Base-by-base conservation (phyloP, 1,284 basidiomycete genomes). In the Moniliella sp. region DNA sequence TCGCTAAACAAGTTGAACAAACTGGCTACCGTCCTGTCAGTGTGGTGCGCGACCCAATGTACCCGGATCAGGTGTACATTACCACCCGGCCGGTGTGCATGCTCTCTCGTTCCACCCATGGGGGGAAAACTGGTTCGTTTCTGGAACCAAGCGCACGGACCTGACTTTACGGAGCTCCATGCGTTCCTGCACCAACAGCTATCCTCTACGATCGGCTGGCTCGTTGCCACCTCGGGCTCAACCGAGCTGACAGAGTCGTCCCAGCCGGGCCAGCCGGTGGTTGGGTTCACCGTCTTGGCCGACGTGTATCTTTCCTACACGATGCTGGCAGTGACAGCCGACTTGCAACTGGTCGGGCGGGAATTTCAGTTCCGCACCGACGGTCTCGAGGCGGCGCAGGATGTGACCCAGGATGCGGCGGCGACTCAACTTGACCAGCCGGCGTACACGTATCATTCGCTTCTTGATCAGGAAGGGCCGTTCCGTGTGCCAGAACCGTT, bases 41-140 rank as follows among this genome's bases (percentile, higher is more conserved):
- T 2, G 69, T 91, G 40, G 61, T 73, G 5, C 49, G 62, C 1
- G 88, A 97, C 51, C 78, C 84, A 1, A 72, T 93, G 32, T 78
- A 91, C 46, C 66, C 73, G 19, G 81, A 86, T 46, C 74, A 73
- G 1, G 50, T 93, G 18, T 93, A 83, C 57, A 66, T 2, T 77
- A 78, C 52, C 83, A 93, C 57, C 70, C 73, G 0, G 77, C 81
- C 48, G 88, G 86, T 0, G 75, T 82, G 1, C 83, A 94, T 61
- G 70, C 71, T 3, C 62, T 94, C 17, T 70, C 75, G 28, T 67
- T 91, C 4, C 68, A 68, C 2, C 65, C 69, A 3, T 67, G 82
- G 64, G 27, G 67, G 35, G 32, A 1, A 36, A 36, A 25, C 31
- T 62, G 0, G 21, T n/a, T 23, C 8, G 8, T 23, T n/a, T 23